phyloP scores from a whole-genome alignment of 441 rosid species.

The Breynia disticha region DNA sequence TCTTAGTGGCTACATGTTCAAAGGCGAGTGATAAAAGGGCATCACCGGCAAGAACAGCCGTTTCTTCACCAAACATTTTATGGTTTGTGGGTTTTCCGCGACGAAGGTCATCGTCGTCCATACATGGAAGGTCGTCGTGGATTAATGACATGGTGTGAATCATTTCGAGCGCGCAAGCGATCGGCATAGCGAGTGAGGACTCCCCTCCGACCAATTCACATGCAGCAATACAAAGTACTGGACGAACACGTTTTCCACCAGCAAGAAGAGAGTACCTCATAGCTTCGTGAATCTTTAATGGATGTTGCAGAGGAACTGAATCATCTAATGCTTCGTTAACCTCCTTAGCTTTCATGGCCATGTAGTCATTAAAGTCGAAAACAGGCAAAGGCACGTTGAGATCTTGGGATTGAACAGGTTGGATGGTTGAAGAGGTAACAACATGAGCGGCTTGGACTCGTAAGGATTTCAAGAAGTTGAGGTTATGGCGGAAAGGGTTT shows the following conservation, averaged over 20 bases:
- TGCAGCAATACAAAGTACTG: constrained; percentile 62
- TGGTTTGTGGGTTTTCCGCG: constrained; percentile 76
- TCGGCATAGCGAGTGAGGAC: constrained; percentile 55
- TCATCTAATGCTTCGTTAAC: constrained; percentile 64
- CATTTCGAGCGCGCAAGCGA: constrained; percentile 83
- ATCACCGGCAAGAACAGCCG: constrained; percentile 76
- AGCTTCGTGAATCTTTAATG: constrained; percentile 67
- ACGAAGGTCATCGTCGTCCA: constrained; percentile 87
- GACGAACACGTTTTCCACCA: constrained; percentile 77
- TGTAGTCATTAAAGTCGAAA: constrained; percentile 31
- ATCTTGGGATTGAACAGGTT: neutral
- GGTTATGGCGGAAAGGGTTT: too few species aligned
- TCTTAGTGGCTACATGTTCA: constrained; percentile 50
- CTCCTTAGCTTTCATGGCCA: constrained; percentile 35
- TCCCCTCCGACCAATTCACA: constrained; percentile 74
- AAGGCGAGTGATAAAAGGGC: constrained; percentile 67
- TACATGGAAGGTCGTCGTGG: constrained; percentile 81
- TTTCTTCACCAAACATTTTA: constrained; percentile 57
- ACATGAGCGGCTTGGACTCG: neutral
- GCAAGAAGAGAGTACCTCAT: constrained; percentile 89
- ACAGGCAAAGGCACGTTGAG: neutral
- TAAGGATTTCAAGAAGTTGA: too few species aligned
- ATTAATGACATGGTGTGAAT: constrained; percentile 82
- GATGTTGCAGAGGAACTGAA: constrained; percentile 49
- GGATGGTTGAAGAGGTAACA: neutral